A percentile compares a stretch with the other conserved stretches of the same genome.
phyloP scores from a whole-genome alignment of 2,329 filamentous ascomycete genomes.

The Periconia sp. region DNA sequence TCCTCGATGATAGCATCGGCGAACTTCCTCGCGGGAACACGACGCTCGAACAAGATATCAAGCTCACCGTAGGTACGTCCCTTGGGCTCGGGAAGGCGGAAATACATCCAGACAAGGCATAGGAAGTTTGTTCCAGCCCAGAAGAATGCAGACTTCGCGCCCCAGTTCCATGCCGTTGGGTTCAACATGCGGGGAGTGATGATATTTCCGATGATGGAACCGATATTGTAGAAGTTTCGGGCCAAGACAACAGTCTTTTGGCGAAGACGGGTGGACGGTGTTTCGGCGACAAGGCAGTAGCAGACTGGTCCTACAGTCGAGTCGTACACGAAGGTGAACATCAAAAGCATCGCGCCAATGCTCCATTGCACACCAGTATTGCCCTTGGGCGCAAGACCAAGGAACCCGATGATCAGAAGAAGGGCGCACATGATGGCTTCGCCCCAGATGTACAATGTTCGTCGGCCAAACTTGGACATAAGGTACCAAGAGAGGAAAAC shows the following conservation, averaged over 20 bases:
- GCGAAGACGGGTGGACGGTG: constrained; percentile 81
- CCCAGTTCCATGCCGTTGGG: constrained; percentile 62
- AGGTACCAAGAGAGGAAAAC: constrained; percentile 81
- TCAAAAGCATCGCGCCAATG: constrained; percentile 40
- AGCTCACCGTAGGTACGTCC: constrained; percentile 85
- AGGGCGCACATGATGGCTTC: constrained; percentile 63
- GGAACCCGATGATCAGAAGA: constrained; percentile 80
- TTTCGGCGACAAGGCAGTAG: constrained; percentile 85
- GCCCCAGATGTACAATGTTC: constrained; percentile 76
- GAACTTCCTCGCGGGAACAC: constrained; percentile 40
- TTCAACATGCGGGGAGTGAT: constrained; percentile 45
- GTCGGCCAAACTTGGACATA: constrained; percentile 77
- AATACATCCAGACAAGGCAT: constrained; percentile 80
- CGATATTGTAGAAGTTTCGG: constrained; percentile 76
- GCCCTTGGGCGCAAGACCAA: constrained; percentile 62
- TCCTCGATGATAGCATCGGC: constrained; percentile 31
- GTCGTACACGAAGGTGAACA: constrained; percentile 74
- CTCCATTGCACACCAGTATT: constrained; percentile 55
- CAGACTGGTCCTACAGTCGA: constrained; percentile 86
- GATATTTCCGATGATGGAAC: constrained; percentile 74
- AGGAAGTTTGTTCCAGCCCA: constrained; percentile 80
- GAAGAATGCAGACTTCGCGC: constrained; percentile 85
- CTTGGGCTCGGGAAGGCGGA: constrained; percentile 78
- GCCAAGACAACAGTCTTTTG: constrained; percentile 91
- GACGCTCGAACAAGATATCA: constrained; percentile 77